These are phyloP conservation scores for Nitzschia palea DNA, from an alignment of 108 stramenopile species.

Conservation along the genomic window DNA sequence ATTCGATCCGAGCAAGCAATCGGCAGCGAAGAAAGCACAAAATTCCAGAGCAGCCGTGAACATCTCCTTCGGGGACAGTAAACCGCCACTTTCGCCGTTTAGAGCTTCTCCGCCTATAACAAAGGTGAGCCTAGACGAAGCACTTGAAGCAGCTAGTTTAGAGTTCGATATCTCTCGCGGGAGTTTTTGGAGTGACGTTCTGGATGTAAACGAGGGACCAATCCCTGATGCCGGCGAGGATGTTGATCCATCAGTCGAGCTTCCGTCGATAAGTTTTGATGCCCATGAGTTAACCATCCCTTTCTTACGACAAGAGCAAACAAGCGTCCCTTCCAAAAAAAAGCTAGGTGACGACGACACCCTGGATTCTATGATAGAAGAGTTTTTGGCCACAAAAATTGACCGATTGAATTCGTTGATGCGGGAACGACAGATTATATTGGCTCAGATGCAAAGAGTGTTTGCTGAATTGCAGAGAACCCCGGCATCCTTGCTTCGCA, in stretches of 20 bases:
- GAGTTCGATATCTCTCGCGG: constrained; percentile 4
- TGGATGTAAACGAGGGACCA: not conserved
- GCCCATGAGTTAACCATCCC: not conserved
- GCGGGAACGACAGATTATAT: not conserved
- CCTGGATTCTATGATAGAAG: constrained; percentile 9
- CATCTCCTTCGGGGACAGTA: too few relatives aligned
- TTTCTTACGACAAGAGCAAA: too few relatives aligned
- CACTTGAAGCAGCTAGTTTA: too few relatives aligned
- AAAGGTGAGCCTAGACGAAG: too few relatives aligned
- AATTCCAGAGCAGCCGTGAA: too few relatives aligned
- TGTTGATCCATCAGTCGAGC: not conserved
- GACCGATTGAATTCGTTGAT: not conserved
- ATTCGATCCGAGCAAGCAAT: too few relatives aligned
- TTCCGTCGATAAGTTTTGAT: not conserved
- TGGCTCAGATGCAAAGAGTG: not conserved
- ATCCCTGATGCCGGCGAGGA: not conserved
- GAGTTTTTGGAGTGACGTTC: not conserved
- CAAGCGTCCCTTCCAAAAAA: too few relatives aligned
- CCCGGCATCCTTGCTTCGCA: not conserved
- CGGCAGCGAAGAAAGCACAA: too few relatives aligned
- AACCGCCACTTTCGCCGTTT: too few relatives aligned
- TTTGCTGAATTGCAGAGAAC: not conserved
- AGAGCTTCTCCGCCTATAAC: too few relatives aligned
- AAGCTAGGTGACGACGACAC: not conserved
- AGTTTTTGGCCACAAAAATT: not conserved